phyloP scores from a whole-genome alignment of 352 stramenopile genomes.

The Nothophytophthora sp. region DNA sequence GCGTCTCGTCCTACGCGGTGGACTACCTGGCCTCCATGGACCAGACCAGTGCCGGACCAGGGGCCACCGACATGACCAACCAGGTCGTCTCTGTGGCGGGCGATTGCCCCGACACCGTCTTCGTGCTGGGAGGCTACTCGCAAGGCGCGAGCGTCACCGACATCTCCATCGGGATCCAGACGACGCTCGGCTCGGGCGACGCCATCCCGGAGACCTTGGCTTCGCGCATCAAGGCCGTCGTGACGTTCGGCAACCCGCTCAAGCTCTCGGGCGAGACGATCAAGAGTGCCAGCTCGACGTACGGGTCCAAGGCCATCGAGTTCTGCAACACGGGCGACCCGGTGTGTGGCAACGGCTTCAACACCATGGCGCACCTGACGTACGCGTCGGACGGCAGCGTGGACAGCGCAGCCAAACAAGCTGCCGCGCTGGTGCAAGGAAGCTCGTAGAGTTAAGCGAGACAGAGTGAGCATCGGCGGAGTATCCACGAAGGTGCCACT shows the following conservation, averaged over 20 bases:
- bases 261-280: conserved; percentile 27
- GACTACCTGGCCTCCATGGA: conserved; percentile 20
- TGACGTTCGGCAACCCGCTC: conserved; percentile 38
- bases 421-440: conserved; percentile 21
- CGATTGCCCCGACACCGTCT: conserved; percentile 32
- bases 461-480: too few species aligned
- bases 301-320: conserved; percentile 31
- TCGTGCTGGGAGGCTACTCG: conserved; percentile 32
- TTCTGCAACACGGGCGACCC: conserved; percentile 31
- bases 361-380: conserved; percentile 31
- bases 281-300: conserved; percentile 17
- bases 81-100: conserved; percentile 23
- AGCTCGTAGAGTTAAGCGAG: not conserved
- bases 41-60: conserved; percentile 20
- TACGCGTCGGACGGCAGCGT: conserved; percentile 32
- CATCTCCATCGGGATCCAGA: conserved; percentile 32
- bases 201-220: conserved; percentile 19
- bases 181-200: conserved; percentile 17
- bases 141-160: conserved; percentile 33
- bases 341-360: conserved; percentile 30
- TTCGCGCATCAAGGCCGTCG: conserved; percentile 31
- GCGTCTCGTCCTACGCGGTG: conserved; percentile 31
- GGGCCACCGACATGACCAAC: conserved; percentile 36
- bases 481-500: too few species aligned
- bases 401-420: conserved; percentile 19